Percentiles rank a stretch among this genome's conserved stretches.
Evolutionary conservation across 73 alveolate genomes (phyloP).

Genomic region (Loxodes magnus): DNA sequence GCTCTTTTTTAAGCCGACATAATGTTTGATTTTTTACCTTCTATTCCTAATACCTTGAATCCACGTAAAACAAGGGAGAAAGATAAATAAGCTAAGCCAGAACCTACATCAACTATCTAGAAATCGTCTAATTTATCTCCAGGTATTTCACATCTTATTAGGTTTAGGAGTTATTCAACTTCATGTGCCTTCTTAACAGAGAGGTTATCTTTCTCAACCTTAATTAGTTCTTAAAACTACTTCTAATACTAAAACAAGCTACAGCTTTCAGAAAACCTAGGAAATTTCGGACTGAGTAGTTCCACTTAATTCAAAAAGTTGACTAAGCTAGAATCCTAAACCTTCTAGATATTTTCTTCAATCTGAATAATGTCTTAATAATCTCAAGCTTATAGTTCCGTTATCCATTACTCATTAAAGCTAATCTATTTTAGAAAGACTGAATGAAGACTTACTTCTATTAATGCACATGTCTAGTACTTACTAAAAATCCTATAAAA

Average conservation of each 20-base stretch:
- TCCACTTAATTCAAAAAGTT: background rate
- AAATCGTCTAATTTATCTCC: no score
- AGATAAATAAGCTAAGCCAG: constrained; percentile 14
- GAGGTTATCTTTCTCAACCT: background rate
- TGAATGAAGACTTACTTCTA: no score
- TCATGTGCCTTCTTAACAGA: background rate
- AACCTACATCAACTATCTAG: constrained; percentile 7
- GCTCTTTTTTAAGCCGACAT: constrained; percentile 2
- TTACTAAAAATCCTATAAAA: no score
- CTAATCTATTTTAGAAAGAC: no score
- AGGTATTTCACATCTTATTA: background rate
- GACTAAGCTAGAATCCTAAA: no score
- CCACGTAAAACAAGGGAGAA: background rate
- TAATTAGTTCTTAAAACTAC: background rate
- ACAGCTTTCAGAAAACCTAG: no score
- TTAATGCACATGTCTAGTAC: no score
- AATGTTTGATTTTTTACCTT: background rate
- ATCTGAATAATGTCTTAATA: no score
- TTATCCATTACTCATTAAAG: no score
- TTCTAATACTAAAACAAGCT: no score
- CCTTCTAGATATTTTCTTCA: no score
- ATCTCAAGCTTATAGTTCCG: no score
- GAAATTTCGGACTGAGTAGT: constrained; percentile 1
- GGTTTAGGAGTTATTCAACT: background rate
- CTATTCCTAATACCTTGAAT: constrained; percentile 10